Evolutionary conservation across 331 rosid species (phyloP).

Genomic region (Telfairia occidentalis): DNA sequence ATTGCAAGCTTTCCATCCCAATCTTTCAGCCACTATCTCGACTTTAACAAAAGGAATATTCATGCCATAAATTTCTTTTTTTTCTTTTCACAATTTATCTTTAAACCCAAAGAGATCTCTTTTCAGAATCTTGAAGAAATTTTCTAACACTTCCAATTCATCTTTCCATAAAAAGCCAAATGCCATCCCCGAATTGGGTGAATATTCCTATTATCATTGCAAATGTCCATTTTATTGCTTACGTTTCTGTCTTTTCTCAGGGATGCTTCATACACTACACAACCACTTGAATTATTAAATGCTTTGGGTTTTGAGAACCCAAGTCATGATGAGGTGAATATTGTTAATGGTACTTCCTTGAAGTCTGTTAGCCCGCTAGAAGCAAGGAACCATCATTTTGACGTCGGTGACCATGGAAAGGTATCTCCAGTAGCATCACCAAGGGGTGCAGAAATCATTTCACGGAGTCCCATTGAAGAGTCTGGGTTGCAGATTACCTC

Average conservation of each 20-base stretch:
- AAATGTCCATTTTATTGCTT: conserved; percentile 17
- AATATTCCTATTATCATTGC: conserved; percentile 4
- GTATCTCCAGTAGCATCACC: conserved; percentile 30
- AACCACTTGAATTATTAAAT: conserved; percentile 86
- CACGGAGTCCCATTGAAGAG: conserved; percentile 26
- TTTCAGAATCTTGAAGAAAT: background rate
- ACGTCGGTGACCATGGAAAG: conserved; percentile 23
- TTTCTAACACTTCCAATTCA: background rate
- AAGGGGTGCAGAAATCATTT: conserved; percentile 29
- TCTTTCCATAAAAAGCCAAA: background rate
- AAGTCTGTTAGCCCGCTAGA: conserved; percentile 28
- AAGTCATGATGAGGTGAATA: conserved; percentile 31
- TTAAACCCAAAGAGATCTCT: background rate
- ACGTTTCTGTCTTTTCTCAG: conserved; percentile 27
- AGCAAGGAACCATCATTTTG: conserved; percentile 34
- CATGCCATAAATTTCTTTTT: background rate
- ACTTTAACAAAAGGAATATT: background rate
- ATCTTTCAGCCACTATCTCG: background rate
- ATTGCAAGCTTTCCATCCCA: background rate
- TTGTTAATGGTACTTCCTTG: conserved; percentile 26
- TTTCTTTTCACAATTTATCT: background rate
- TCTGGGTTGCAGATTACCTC: conserved; percentile 30
- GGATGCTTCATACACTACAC: conserved; percentile 86
- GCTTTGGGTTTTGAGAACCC: conserved; percentile 56
- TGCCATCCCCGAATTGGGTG: background rate